Percentiles rank a stretch among this genome's conserved stretches.
phyloP scores from a whole-genome alignment of 345 rosid species.

The Heritiera fomes region DNA sequence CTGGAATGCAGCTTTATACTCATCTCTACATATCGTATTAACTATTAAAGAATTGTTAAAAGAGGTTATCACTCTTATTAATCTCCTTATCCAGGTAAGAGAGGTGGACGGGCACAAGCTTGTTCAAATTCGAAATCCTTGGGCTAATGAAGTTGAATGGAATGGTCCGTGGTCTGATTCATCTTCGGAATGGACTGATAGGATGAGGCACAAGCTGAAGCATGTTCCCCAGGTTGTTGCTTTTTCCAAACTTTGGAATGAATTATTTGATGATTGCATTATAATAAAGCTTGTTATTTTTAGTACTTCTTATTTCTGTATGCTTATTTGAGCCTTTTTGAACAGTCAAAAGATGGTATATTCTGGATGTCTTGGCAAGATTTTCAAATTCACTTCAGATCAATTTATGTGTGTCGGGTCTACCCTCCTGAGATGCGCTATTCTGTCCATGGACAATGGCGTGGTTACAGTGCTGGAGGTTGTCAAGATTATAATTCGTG shows the following conservation, averaged over 20 bases:
- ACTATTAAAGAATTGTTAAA: constrained; percentile 1
- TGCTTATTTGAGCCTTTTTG: constrained; percentile 28
- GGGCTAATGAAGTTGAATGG: constrained; percentile 99
- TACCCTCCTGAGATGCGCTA: constrained; percentile 98
- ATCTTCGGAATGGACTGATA: constrained; percentile 93
- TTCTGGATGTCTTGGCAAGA: constrained; percentile 99
- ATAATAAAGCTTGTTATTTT: background rate
- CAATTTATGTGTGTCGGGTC: constrained; percentile 97
- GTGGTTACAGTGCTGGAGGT: constrained; percentile 97
- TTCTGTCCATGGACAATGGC: constrained; percentile 97
- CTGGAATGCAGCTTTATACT: constrained; percentile 17
- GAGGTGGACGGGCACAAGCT: constrained; percentile 99
- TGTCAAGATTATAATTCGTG: constrained; percentile 98
- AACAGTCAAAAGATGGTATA: constrained; percentile 97
- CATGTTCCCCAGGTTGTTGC: constrained; percentile 76
- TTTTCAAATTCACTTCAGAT: constrained; percentile 97
- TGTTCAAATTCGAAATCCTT: constrained; percentile 98
- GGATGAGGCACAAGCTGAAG: constrained; percentile 96
- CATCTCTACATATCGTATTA: constrained; percentile 4
- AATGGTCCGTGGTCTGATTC: constrained; percentile 99
- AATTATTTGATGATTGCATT: constrained; percentile 12
- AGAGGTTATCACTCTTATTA: background rate
- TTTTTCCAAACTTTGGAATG: background rate
- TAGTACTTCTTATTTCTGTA: background rate
- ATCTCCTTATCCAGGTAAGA: constrained; percentile 61